These are phyloP conservation scores for Ceratobasidium sp. DNA, from an alignment of 1,284 basidiomycete species.

Conservation along the genomic window DNA sequence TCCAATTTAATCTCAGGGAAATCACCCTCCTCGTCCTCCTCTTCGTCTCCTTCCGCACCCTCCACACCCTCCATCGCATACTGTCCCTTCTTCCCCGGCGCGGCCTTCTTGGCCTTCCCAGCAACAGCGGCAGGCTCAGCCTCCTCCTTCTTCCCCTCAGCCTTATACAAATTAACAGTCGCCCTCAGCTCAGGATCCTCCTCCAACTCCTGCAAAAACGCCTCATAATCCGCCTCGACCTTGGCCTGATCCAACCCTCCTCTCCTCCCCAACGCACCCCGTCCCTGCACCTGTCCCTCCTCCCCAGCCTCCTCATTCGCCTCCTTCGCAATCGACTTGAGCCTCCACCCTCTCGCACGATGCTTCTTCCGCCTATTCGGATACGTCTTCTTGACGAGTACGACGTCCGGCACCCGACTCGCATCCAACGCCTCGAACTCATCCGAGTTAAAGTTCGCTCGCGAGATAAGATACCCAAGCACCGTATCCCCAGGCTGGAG, in stretches of 20 bases:
- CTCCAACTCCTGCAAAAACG: slow-evolving; percentile 95
- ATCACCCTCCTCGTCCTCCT: slow-evolving; percentile 84
- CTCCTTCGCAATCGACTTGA: slow-evolving; percentile 96
- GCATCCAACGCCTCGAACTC: slow-evolving; percentile 82
- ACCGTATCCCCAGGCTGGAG: slow-evolving; percentile 96
- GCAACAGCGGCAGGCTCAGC: slow-evolving; percentile 66
- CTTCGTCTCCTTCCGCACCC: slow-evolving; percentile 61
- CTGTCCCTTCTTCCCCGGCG: slow-evolving; percentile 57
- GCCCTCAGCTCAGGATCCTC: slow-evolving; percentile 95
- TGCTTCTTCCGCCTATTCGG: slow-evolving; percentile 95
- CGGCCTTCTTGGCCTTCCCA: slow-evolving; percentile 78
- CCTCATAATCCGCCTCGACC: slow-evolving; percentile 96
- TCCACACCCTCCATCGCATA: slow-evolving; percentile 53
- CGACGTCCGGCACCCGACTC: slow-evolving; percentile 89
- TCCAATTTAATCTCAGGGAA: slow-evolving; percentile 91
- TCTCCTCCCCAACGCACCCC: slow-evolving; percentile 89
- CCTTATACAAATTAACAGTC: slow-evolving; percentile 91
- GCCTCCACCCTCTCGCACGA: slow-evolving; percentile 87
- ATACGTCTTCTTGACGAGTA: slow-evolving; percentile 96
- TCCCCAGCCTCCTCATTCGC: slow-evolving; percentile 84
- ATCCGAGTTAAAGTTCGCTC: slow-evolving; percentile 94
- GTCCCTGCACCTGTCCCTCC: slow-evolving; percentile 65
- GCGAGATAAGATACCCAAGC: slow-evolving; percentile 90
- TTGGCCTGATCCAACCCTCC: slow-evolving; percentile 93
- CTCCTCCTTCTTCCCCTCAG: slow-evolving; percentile 59